Base-by-base conservation (phyloP, 768 basidiomycete genomes). In the Phylloporus rhodoxanthus region DNA sequence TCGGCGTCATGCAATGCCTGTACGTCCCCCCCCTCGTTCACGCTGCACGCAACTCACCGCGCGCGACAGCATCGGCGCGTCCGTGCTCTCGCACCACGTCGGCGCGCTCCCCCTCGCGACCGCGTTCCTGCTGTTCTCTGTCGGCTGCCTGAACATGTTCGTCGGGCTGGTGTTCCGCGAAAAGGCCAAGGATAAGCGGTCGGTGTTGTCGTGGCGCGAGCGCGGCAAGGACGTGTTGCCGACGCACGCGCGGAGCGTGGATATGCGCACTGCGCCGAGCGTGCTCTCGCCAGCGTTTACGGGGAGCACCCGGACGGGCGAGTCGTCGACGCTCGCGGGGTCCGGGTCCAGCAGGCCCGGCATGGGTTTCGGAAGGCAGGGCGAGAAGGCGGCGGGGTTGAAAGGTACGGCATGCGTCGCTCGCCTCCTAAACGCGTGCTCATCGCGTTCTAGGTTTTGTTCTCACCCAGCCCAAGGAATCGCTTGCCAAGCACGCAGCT, bases 1-100 rank as follows among this genome's bases (percentile, higher is more conserved):
- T 95, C 15, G 93, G 93, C 15, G 80, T 91, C 50, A 87, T 94
- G 71, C 86, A 95, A 69, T 80, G 81, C 71, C 73, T 93, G 84
- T 87, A 64, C 62, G 83, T 73, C 4, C 9, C 25, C 28, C 4
- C 28, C 28, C 7, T 25, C 25, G 25, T 4, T 7, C 25, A 26
- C 25, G n/a, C n/a, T n/a, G n/a, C n/a, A n/a, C n/a, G n/a, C n/a
- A n/a, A n/a, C n/a, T n/a, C n/a, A n/a, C n/a, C n/a, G n/a, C n/a
- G n/a, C n/a, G n/a, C n/a, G n/a, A 8, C 14, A 84, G 82, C 8
- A 78, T 85, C 55, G 82, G 82, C 3, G 83, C 84, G 0, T 78
- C 82, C 47, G 76, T 85, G 47, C 81, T 87, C 53, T 84, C 84
- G 2, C 85, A 88, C 71, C 76, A 84, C 59, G 88, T 91, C 51